These are phyloP conservation scores for Onygena corvina DNA, from an alignment of 2,329 filamentous ascomycete species.

Conservation along the genomic window DNA sequence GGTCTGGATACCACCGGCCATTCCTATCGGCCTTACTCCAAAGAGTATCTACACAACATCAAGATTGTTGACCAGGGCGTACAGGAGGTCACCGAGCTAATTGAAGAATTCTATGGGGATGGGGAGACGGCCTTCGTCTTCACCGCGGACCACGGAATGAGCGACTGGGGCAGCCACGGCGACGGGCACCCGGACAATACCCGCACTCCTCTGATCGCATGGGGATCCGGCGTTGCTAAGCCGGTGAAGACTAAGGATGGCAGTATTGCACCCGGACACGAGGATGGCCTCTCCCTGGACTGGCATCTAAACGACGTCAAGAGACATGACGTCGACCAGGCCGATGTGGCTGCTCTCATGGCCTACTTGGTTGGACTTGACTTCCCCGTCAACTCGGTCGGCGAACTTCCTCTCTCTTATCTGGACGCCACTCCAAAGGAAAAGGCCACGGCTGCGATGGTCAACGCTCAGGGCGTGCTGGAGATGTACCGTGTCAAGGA, in stretches of 20 bases:
- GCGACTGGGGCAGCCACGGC: conserved; percentile 96
- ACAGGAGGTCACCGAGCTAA: conserved; percentile 64
- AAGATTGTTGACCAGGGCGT: conserved; percentile 88
- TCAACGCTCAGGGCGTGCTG: conserved; percentile 74
- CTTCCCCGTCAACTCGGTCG: conserved; percentile 93
- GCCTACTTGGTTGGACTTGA: conserved; percentile 76
- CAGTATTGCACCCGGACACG: conserved; percentile 67
- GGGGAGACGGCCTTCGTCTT: conserved; percentile 88
- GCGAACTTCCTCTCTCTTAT: conserved; percentile 76
- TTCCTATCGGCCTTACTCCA: conserved; percentile 75
- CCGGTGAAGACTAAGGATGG: conserved; percentile 48
- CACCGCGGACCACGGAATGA: conserved; percentile 98
- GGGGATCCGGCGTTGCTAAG: conserved; percentile 80
- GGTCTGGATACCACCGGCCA: conserved; percentile 89
- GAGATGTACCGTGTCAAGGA: conserved; percentile 98
- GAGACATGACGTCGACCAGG: conserved; percentile 84
- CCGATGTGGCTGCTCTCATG: conserved; percentile 92
- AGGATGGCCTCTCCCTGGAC: conserved; percentile 73
- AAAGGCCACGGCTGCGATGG: conserved; percentile 72
- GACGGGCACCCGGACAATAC: conserved; percentile 97
- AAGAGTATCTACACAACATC: conserved; percentile 89
- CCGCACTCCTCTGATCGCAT: conserved; percentile 78
- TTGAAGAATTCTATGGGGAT: conserved; percentile 75
- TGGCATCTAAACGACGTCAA: conserved; percentile 72
- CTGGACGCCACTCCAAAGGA: conserved; percentile 58